Base-by-base conservation (phyloP, 2,329 filamentous ascomycete species). In the Fusarium algeriense region DNA sequence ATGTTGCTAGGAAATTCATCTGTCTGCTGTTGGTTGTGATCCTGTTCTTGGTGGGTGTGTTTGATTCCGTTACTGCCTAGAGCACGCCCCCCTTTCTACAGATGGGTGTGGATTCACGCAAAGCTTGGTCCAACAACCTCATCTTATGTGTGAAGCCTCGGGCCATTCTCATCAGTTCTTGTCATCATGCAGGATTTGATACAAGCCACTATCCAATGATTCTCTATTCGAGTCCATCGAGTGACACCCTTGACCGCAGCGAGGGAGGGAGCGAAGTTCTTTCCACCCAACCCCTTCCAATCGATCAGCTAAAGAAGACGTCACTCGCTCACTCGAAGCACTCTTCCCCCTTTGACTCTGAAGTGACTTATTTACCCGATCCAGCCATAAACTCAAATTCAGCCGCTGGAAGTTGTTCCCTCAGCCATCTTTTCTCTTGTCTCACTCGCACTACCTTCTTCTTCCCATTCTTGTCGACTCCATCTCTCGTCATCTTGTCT, bases 41-140 rank as follows among this genome's bases (percentile, higher is more conserved):
- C 20, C 17, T 23, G 14, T 26, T 26, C 20, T 34, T 32, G 26
- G 34, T 37, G 45, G 30, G 60, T 52, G 45, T 53, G 44, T 26
- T 17, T 60, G 35, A 40, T 44, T 32, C 34, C 37, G 52, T 43
- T 32, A 26, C 48, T 63, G 45, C 35, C 60, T 64, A 28, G 37
- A 64, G 32, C 44, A 65, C 30, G 38, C 45, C 63, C 63, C 61
- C 66, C 60, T 66, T 54, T 60, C 48, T 28, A 20, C 60, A 34
- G 19, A 65, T n/a, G n/a, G 20, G n/a, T 35, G 45, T 41, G 34
- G 35, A 26, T 45, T 58, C 40, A 38, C 14, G 32, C 15, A 50
- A 23, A 52, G 44, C 45, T 41, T 23, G 20, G 30, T 30, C 28
- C 35, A 41, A 23, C 61, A 41, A 38, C 61, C 45, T 66, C 35